A percentile compares a stretch with the other conserved stretches of the same genome.
Conservation (phyloP, 1,284 basidiomycete genomes). For the Cutaneotrichosporon sp. region DNA sequence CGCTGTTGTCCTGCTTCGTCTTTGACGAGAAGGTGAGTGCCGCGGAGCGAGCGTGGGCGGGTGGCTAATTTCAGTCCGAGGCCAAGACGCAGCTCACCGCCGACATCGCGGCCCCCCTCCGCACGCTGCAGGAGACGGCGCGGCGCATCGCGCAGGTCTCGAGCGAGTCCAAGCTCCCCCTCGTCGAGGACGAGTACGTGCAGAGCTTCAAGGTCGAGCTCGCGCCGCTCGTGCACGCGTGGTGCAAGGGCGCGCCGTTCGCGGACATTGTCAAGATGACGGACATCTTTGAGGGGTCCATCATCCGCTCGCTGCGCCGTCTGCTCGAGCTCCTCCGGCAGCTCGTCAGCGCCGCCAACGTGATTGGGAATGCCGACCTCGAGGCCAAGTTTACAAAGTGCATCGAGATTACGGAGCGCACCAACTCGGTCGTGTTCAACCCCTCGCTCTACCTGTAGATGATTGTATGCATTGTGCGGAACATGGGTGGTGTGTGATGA, state of each 20-base stretch:
- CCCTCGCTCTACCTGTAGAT: conserved; percentile 53
- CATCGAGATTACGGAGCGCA: conserved; percentile 84
- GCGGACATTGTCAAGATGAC: conserved; percentile 90
- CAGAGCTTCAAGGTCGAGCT: conserved; percentile 97
- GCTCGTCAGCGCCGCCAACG: conserved; percentile 92
- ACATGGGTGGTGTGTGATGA: too few species aligned
- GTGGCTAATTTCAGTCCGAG: conserved; percentile 66
- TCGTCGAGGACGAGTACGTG: conserved; percentile 95
- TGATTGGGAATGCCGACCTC: conserved; percentile 91
- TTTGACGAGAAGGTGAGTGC: conserved; percentile 88
- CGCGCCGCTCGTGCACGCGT: conserved; percentile 95
- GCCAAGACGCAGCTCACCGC: conserved; percentile 83
- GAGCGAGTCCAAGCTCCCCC: conserved; percentile 82
- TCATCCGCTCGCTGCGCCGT: conserved; percentile 91
- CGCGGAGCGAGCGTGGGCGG: too few species aligned
- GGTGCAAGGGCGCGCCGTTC: conserved; percentile 98
- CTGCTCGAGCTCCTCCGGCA: conserved; percentile 92
- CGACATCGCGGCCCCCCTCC: conserved; percentile 86
- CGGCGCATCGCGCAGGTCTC: conserved; percentile 93
- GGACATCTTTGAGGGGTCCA: conserved; percentile 93
- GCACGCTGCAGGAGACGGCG: conserved; percentile 94
- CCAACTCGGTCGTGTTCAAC: conserved; percentile 91
- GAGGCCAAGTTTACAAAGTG: conserved; percentile 87
- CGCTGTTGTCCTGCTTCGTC: conserved; percentile 92
- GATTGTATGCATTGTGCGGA: neutral